Base-by-base conservation (phyloP, 805 yeast species). In the Barnettozyma sucrosica region DNA sequence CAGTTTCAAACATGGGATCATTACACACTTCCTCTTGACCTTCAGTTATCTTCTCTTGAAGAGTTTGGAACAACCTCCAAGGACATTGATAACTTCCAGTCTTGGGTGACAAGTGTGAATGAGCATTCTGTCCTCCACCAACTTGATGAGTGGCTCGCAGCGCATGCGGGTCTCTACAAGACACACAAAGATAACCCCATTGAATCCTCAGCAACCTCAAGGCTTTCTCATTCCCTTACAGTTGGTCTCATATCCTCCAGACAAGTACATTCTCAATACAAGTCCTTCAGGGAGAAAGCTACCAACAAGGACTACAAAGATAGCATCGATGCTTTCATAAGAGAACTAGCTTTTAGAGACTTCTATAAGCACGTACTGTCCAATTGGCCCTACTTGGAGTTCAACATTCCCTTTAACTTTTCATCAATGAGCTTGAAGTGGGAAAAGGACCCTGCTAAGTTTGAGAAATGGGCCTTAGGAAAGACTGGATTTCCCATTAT, bases 341-440 rank as follows among this genome's bases (percentile, higher is more conserved):
- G 81, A 33, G 81, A 79, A 55, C 66, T 79, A 9, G 78, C 82
- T 1, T 79, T 81, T 77, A 68, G 83, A 54, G 83, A 79, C 55
- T 78, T 77, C 49, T 78, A 77, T 56, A 67, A 71, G 41, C 80
- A 78, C 51, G 67, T 75, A 7, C 51, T 76, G 44, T 64, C 68
- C 46, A 66, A 68, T 47, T 72, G 78, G 75, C 84, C 84, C 3
- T 72, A 68, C 50, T 57, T 74, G 7, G 69, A 72, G 44, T 77
- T 77, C 79, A 68, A 65, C 55, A 55, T 67, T 43, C 82, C 82
- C 1, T 74, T 69, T 55, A 72, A 71, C 47, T 63, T 75, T 41
- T 71, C 71, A 41, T 66, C 69, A 21, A 54, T 67, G 16, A 71
- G 66, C 11, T 43, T 77, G 11, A 57, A 64, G 19, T 74, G 77